Percentiles rank a stretch among this genome's conserved stretches.
phyloP scores from a whole-genome alignment of 2,329 filamentous ascomycete species.

The Hirsutella thompsonii region DNA sequence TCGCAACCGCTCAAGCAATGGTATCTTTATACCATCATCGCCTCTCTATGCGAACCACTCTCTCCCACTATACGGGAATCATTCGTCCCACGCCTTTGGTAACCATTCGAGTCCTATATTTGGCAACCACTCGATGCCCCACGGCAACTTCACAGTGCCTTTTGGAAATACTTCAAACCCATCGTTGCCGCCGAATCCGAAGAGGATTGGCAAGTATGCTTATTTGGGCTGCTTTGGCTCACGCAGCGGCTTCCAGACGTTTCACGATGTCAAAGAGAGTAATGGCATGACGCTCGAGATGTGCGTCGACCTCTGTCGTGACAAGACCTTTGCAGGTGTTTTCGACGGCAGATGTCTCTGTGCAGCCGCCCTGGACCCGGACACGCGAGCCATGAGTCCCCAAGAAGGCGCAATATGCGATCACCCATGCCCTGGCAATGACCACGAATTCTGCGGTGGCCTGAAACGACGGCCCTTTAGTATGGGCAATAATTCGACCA shows the following conservation, averaged over 20 bases:
- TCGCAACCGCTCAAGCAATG: too few relatives aligned
- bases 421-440: conserved; percentile 27
- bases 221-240: conserved; percentile 31
- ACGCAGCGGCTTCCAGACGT: conserved; percentile 19
- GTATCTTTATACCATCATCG: too few relatives aligned
- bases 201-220: conserved; percentile 17
- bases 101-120: too few relatives aligned
- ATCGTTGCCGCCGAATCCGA: conserved; percentile 19
- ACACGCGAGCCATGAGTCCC: conserved; percentile 18
- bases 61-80: too few relatives aligned
- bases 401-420: conserved; percentile 15
- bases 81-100: too few relatives aligned
- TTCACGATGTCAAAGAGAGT: conserved; percentile 15
- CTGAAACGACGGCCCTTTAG: conserved; percentile 5
- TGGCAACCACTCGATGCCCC: too few relatives aligned
- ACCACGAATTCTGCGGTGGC: conserved; percentile 28
- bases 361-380: conserved; percentile 24
- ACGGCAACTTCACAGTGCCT: too few relatives aligned
- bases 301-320: conserved; percentile 24
- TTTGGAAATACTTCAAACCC: too few relatives aligned
- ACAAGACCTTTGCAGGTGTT: conserved; percentile 24
- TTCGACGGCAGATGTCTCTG: conserved; percentile 31
- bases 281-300: conserved; percentile 24
- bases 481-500: not conserved
- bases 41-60: too few relatives aligned